Evolutionary conservation across 2,329 filamentous ascomycete species (phyloP), one percentile per base, ranked within the genome.

Genomic region (Trichoderma sp.): DNA sequence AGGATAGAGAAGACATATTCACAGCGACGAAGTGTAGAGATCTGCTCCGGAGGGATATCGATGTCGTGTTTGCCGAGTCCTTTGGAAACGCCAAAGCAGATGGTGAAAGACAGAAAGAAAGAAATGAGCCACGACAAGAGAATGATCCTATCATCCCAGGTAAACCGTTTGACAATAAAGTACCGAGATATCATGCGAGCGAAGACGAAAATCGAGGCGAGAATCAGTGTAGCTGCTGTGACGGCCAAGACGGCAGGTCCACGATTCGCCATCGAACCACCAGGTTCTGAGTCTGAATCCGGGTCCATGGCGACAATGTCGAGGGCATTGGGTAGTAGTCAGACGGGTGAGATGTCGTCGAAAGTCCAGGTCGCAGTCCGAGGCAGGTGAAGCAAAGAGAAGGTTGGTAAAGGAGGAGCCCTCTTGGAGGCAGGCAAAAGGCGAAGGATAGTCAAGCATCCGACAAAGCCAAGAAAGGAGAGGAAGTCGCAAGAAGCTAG

Each of bases 111-210:
- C 49, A 93, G 81, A 43, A 88, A 91, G 72, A 91, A 87, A 49
- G 89, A 87, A 58, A 94, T 77, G 14, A 88, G 73, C 94, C 93
- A 97, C 67, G 94, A 93, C 51, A 92, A 72, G 13, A 93, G 79
- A 79, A 97, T 96, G 74, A 92, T 87, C 79, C 90, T 91, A 83
- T 97, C 94, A 79, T 97, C 93, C 82, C 87, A 87, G 67, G 86
- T 89, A 63, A 93, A 80, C 66, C 86, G 89, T 73, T 87, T 88
- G 68, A 97, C 90, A 60, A 97, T 90, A 58, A 86, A 87, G 60
- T 87, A 84, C 32, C 94, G 87, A 70, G 91, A 93, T 52, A 92
- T 81, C 73, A 97, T 83, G 66, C 94, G 89, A 43, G 92, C 85
- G 52, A 84, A 83, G 73, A 97, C 92, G 76, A 97, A 95, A 66